phyloP scores from a whole-genome alignment of 768 basidiomycete species.

The Ramaria sp. region DNA sequence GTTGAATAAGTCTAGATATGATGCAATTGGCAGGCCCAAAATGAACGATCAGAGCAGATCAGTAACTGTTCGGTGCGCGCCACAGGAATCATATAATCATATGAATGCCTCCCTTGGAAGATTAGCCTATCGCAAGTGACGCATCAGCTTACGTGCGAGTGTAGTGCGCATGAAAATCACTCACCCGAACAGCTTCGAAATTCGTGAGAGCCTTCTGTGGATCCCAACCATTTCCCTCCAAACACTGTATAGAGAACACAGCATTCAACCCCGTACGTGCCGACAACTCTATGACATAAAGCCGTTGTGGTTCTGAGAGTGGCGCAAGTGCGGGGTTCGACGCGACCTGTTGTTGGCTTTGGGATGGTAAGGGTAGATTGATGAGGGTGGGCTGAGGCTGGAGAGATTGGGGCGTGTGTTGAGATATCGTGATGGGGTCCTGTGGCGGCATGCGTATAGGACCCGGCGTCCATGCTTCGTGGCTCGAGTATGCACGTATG shows the following conservation, averaged over 20 bases:
- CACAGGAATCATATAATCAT: neutral
- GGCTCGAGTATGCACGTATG: constrained; percentile 74
- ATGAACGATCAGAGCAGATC: neutral
- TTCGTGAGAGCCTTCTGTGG: constrained; percentile 68
- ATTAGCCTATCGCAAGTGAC: neutral
- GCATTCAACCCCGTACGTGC: constrained; percentile 70
- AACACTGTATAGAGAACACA: constrained; percentile 73
- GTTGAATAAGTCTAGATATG: too few relatives aligned
- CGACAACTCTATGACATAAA: constrained; percentile 58
- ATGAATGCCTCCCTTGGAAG: neutral
- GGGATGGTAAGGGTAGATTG: neutral
- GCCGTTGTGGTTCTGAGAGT: constrained; percentile 56
- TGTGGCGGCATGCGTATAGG: constrained; percentile 61
- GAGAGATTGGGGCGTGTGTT: constrained; percentile 16
- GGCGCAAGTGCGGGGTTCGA: constrained; percentile 18
- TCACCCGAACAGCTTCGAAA: constrained; percentile 80
- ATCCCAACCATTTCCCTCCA: constrained; percentile 81
- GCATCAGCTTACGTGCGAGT: neutral
- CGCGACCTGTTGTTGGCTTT: neutral
- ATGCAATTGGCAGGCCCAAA: neutral
- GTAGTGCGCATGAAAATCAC: constrained; percentile 16
- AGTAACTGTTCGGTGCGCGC: neutral
- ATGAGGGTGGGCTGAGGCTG: constrained; percentile 19
- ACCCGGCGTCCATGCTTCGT: constrained; percentile 69
- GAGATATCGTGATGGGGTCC: constrained; percentile 18